Conservation (phyloP, 768 basidiomycete genomes). For the Pulveroboletus frians region DNA sequence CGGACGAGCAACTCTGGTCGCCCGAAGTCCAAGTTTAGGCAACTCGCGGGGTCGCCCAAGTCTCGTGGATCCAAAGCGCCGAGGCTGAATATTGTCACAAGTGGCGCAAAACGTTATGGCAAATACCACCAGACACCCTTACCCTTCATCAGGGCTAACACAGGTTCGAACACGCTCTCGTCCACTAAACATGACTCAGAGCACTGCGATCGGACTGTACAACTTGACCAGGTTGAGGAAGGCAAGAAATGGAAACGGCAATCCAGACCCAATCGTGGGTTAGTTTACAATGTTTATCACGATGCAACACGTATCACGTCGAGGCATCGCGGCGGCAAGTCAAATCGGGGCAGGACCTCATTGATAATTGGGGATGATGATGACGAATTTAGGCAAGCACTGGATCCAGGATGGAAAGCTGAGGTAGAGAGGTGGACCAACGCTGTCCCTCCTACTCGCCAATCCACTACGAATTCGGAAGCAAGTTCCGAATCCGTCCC, state of each 20-base stretch:
- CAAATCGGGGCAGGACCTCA: slow-evolving; percentile 14
- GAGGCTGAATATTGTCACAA: slow-evolving; percentile 36
- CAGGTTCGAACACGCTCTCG: slow-evolving; percentile 1
- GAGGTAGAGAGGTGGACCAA: slow-evolving; percentile 32
- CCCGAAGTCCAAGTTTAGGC: slow-evolving; percentile 13
- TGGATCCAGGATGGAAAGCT: slow-evolving; percentile 36
- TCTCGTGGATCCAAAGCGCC: slow-evolving; percentile 6
- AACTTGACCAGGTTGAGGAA: slow-evolving; percentile 2
- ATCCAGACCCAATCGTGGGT: slow-evolving; percentile 24
- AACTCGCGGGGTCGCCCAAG: slow-evolving; percentile 10
- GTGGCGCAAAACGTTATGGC: slow-evolving; percentile 32
- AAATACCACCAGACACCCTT: slow-evolving; percentile 37
- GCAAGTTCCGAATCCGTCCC: slow-evolving; percentile 1
- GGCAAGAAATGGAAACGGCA: slow-evolving; percentile 20
- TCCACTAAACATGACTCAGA: slow-evolving; percentile 6
- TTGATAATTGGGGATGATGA: slow-evolving; percentile 44
- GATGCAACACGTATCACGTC: slow-evolving; percentile 36
- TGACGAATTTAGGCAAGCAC: slow-evolving; percentile 36
- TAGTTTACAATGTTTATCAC: slow-evolving; percentile 37
- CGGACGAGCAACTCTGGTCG: slow-evolving; percentile 30
- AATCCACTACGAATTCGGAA: slow-evolving; percentile 3
- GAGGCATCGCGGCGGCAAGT: slow-evolving; percentile 14
- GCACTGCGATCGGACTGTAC: slow-evolving; percentile 9
- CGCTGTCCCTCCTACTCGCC: slow-evolving; percentile 13
- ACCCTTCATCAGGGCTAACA: slow-evolving; percentile 27